These are phyloP conservation scores for Darksidea phi DNA, from an alignment of 495 filamentous ascomycete genomes.

Conservation along the genomic window DNA sequence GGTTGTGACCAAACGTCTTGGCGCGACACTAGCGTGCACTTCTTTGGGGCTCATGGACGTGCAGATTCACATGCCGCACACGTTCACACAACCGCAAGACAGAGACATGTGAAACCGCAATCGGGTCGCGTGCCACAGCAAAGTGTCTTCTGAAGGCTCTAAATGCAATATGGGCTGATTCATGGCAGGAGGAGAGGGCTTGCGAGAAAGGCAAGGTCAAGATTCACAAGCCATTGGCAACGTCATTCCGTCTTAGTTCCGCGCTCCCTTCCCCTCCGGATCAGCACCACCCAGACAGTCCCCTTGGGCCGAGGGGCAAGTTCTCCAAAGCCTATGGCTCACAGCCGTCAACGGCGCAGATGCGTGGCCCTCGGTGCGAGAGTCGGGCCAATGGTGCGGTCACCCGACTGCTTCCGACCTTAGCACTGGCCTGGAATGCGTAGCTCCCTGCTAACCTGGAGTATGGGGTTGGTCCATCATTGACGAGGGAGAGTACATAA, in stretches of 20 bases:
- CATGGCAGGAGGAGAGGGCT: background rate
- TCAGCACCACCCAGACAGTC: slow-evolving; percentile 14
- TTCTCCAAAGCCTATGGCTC: background rate
- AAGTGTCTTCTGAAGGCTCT: background rate
- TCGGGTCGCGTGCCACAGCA: background rate
- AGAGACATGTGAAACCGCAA: slow-evolving; percentile 23
- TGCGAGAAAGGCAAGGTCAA: background rate
- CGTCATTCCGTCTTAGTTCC: slow-evolving; percentile 28
- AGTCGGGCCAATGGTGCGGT: slow-evolving; percentile 29
- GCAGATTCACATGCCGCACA: slow-evolving; percentile 7
- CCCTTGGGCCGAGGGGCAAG: slow-evolving; percentile 37
- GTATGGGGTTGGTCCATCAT: slow-evolving; percentile 8
- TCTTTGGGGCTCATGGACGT: slow-evolving; percentile 1
- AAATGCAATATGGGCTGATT: background rate
- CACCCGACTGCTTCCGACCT: slow-evolving; percentile 23
- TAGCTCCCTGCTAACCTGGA: slow-evolving; percentile 9
- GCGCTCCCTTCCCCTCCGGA: slow-evolving; percentile 7
- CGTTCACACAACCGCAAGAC: background rate
- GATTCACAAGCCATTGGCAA: slow-evolving; percentile 33
- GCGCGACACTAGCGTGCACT: background rate
- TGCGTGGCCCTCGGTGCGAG: slow-evolving; percentile 19
- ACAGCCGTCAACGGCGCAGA: background rate
- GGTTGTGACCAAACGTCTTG: slow-evolving; percentile 8
- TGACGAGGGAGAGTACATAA: slow-evolving; percentile 8
- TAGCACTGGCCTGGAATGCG: slow-evolving; percentile 17